phyloP scores from a whole-genome alignment of 257 asterid species.

The Phtheirospermum japonicum region DNA sequence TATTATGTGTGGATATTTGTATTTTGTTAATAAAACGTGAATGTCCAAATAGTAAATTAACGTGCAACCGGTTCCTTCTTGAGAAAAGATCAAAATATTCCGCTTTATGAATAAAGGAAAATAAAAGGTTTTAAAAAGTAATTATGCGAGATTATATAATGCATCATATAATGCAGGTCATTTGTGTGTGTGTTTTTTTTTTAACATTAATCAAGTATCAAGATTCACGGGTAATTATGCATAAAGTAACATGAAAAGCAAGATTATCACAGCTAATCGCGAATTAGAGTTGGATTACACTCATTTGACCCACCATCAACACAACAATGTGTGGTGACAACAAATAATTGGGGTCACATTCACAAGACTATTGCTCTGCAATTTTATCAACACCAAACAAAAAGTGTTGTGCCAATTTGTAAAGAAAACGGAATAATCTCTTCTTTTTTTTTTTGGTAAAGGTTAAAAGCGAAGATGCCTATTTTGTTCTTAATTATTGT shows the following conservation, averaged over 20 bases:
- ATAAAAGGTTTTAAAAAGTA: too few relatives aligned
- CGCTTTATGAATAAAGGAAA: too few relatives aligned
- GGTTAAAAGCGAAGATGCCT: constrained; percentile 37
- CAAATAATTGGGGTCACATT: constrained; percentile 27
- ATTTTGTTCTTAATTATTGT: constrained; percentile 20
- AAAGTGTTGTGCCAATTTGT: constrained; percentile 41
- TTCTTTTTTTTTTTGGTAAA: constrained; percentile 39
- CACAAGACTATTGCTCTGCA: constrained; percentile 20
- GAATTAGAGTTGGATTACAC: constrained; percentile 21
- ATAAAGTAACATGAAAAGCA: constrained; percentile 19
- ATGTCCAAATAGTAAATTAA: too few relatives aligned
- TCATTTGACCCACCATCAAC: constrained; percentile 25
- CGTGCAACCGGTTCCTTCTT: too few relatives aligned
- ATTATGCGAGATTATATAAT: too few relatives aligned
- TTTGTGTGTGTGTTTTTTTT: too few relatives aligned
- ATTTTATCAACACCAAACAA: constrained; percentile 2
- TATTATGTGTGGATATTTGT: too few relatives aligned
- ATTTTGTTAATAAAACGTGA: too few relatives aligned
- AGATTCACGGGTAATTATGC: constrained; percentile 30
- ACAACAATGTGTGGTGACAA: constrained; percentile 21
- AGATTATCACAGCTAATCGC: constrained; percentile 20
- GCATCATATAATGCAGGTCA: too few relatives aligned
- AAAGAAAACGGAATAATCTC: constrained; percentile 40
- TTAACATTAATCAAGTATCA: constrained; percentile 7
- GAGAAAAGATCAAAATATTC: too few relatives aligned